phyloP scores from a whole-genome alignment of 306 rosid genomes.

The Corylus avellana region DNA sequence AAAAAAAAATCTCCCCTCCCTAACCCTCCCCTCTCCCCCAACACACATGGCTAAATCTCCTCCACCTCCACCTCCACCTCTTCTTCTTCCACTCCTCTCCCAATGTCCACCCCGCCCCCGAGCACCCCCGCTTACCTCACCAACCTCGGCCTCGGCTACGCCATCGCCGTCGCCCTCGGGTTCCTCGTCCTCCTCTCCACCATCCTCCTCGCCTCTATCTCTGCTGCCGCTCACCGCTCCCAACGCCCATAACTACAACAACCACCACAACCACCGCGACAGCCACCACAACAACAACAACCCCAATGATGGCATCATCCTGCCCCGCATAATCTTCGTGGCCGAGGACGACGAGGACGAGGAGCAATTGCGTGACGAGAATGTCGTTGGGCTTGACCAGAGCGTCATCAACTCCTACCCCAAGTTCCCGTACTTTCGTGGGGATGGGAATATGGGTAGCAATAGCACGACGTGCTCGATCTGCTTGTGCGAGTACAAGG shows the following conservation, averaged over 20 bases:
- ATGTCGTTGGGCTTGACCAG: constrained; percentile 56
- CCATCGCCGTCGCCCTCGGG: constrained; percentile 84
- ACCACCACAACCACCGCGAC: too few relatives aligned
- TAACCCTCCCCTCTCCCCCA: constrained; percentile 16
- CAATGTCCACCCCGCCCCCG: constrained; percentile 35
- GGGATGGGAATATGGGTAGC: constrained; percentile 13
- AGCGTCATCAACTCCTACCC: constrained; percentile 80
- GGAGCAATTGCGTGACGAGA: constrained; percentile 28
- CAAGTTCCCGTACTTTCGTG: constrained; percentile 43
- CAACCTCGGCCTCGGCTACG: constrained; percentile 56
- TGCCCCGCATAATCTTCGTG: constrained; percentile 76
- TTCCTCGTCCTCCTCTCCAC: constrained; percentile 56
- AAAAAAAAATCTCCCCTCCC: constrained; percentile 32
- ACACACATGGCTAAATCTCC: constrained; percentile 68
- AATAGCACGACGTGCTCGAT: constrained; percentile 61
- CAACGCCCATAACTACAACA: background rate
- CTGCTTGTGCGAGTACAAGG: constrained; percentile 82
- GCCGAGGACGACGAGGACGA: constrained; percentile 66
- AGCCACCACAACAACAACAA: background rate
- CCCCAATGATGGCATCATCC: constrained; percentile 50
- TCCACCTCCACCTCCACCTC: constrained; percentile 30
- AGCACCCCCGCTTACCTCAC: constrained; percentile 45
- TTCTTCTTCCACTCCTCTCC: constrained; percentile 17
- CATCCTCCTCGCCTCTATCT: constrained; percentile 57
- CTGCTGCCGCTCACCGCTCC: constrained; percentile 46